Evolutionary conservation across 768 basidiomycete genomes (phyloP), one percentile per base, ranked within the genome.

Genomic region (Serendipita sp.): DNA sequence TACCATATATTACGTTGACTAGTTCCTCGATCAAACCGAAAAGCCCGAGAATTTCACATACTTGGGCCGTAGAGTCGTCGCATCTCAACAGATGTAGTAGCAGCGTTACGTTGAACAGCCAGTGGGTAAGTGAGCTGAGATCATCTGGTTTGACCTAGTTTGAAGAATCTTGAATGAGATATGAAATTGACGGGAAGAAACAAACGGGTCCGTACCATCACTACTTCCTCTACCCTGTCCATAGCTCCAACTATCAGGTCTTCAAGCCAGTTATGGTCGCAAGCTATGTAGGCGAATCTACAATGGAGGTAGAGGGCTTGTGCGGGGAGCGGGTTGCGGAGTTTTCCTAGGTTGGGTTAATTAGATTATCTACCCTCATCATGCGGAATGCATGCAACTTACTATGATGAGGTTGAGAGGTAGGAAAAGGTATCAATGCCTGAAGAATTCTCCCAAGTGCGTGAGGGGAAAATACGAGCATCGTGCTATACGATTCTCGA

Each of bases 1-100:
- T 70, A 94, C 93, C 92, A 70, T 93, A 96, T 48, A 96, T 87
- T 38, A 94, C 93, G 72, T 95, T 93, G 62, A 96, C 81, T 24
- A 95, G 83, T 73, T 96, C 93, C 72, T 92, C 89, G 62, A 97
- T 81, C 68, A 95, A 80, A 58, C 83, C 82, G 63, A 94, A 86
- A 2, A 90, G 84, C 17, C 87, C 89, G 45, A 94, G 75, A 72
- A 88, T 79, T 67, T 93, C 88, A 69, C 90, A 94, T 2, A 84
- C 81, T 64, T 83, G 82, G 63, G 81, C 83, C 67, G 91, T 83
- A 17, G 85, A 81, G 62, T 81, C 80, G 71, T 92, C 90, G 69
- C 88, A 91, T 63, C 86, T 83, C 75, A 99, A 78, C 53, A 98
- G 81, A 74, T 98, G 91, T 16, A 98, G 78, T 80, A 95, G 88